Conservation (phyloP, 2,329 filamentous ascomycete species). For the Didymellaceae sp. region DNA sequence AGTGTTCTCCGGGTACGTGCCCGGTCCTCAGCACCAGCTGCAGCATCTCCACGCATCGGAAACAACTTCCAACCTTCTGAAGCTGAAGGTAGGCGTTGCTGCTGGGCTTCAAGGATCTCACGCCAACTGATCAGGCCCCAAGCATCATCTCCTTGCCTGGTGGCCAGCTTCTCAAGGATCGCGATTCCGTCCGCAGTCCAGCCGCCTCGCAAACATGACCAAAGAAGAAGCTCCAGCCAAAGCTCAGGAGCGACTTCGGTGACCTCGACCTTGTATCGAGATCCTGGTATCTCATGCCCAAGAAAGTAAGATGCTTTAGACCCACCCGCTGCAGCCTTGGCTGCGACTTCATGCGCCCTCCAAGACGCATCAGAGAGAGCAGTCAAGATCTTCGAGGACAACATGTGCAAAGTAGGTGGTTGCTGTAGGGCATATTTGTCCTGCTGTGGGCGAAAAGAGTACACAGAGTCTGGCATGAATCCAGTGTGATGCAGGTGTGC, state of each 20-base stretch:
- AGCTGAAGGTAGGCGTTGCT: slow-evolving; percentile 23
- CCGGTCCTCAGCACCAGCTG: slow-evolving; percentile 33
- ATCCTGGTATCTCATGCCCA: slow-evolving; percentile 53
- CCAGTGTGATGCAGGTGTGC: slow-evolving; percentile 56
- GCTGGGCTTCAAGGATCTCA: slow-evolving; percentile 46
- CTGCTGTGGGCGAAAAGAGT: slow-evolving; percentile 46
- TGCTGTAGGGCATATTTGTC: slow-evolving; percentile 51
- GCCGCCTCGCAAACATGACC: slow-evolving; percentile 58
- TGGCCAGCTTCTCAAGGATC: slow-evolving; percentile 45
- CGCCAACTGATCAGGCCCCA: slow-evolving; percentile 52
- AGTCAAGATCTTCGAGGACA: slow-evolving; percentile 57
- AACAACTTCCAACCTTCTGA: slow-evolving; percentile 36
- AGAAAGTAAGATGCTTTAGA: slow-evolving; percentile 50
- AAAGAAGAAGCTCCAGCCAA: slow-evolving; percentile 60
- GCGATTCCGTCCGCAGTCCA: slow-evolving; percentile 53
- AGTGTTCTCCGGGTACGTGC: slow-evolving; percentile 55
- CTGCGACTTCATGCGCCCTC: slow-evolving; percentile 53
- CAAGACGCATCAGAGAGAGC: slow-evolving; percentile 59
- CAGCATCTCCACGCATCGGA: slow-evolving; percentile 22
- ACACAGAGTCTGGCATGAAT: slow-evolving; percentile 55
- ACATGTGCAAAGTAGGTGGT: slow-evolving; percentile 55
- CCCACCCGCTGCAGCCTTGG: slow-evolving; percentile 33
- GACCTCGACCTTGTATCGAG: slow-evolving; percentile 50
- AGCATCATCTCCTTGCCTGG: slow-evolving; percentile 24
- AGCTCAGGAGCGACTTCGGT: slow-evolving; percentile 54